These are phyloP conservation scores for Pleurotus ostreatus DNA, from an alignment of 768 basidiomycete species.

Conservation along the genomic window DNA sequence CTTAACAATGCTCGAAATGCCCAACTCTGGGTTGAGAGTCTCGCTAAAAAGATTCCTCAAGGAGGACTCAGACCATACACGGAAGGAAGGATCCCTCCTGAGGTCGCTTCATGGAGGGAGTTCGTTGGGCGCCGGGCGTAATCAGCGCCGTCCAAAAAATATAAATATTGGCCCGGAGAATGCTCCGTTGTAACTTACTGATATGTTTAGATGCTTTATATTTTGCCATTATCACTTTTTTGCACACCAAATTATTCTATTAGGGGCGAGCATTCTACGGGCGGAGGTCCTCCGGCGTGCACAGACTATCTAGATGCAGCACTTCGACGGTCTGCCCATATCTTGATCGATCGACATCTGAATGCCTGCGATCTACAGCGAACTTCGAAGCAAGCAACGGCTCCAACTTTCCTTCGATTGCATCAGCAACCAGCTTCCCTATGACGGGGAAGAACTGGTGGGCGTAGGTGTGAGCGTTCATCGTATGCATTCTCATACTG, in stretches of 20 bases:
- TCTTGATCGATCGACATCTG: slow-evolving; percentile 29
- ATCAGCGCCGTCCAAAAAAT: neutral
- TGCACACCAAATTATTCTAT: neutral
- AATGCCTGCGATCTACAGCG: slow-evolving; percentile 46
- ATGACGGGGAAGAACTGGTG: slow-evolving; percentile 82
- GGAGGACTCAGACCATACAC: slow-evolving; percentile 76
- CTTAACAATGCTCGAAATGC: slow-evolving; percentile 90
- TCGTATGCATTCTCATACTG: neutral
- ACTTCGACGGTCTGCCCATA: slow-evolving; percentile 24
- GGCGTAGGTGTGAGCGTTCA: neutral
- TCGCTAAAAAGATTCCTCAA: slow-evolving; percentile 78
- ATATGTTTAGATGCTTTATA: slow-evolving; percentile 2
- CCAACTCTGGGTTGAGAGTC: slow-evolving; percentile 83
- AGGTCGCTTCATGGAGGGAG: slow-evolving; percentile 90
- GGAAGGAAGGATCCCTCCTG: slow-evolving; percentile 86
- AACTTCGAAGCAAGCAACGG: slow-evolving; percentile 54
- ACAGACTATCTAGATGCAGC: slow-evolving; percentile 46
- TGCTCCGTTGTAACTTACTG: slow-evolving; percentile 5
- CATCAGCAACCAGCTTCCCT: slow-evolving; percentile 71
- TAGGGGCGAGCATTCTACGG: neutral
- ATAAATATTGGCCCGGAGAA: neutral
- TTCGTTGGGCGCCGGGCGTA: slow-evolving; percentile 69
- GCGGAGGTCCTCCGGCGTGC: slow-evolving; percentile 41
- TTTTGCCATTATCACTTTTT: neutral
- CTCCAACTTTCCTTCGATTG: slow-evolving; percentile 62